These are phyloP conservation scores for Tulasnella sp. DNA, from an alignment of 768 basidiomycete genomes.

Conservation along the genomic window DNA sequence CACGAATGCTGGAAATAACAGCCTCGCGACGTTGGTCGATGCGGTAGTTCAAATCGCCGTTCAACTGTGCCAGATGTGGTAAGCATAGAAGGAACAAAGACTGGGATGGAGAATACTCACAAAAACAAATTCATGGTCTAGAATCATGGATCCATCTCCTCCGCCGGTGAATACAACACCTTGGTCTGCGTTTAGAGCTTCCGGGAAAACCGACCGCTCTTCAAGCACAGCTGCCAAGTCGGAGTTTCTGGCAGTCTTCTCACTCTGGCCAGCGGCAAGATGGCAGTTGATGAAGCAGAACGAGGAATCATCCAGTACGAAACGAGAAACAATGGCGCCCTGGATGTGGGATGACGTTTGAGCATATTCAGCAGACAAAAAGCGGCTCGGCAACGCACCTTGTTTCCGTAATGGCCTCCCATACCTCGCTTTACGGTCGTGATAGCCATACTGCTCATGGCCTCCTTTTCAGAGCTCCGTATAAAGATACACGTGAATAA, in stretches of 20 bases:
- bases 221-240: constrained; percentile 89
- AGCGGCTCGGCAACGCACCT: constrained; percentile 55
- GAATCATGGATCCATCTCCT: constrained; percentile 88
- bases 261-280: constrained; percentile 91
- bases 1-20: constrained; percentile 70
- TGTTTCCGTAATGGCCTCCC: constrained; percentile 92
- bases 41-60: constrained; percentile 96
- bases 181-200: constrained; percentile 50
- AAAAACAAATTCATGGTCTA: constrained; percentile 94
- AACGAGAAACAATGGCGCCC: constrained; percentile 90
- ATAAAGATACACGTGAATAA: constrained; percentile 78
- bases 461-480: constrained; percentile 62
- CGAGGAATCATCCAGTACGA: constrained; percentile 89
- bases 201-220: constrained; percentile 68
- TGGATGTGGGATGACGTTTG: constrained; percentile 42
- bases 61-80: constrained; percentile 54
- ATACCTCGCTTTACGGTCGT: constrained; percentile 89
- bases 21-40: constrained; percentile 90
- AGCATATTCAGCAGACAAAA: not conserved
- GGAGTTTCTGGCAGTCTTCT: constrained; percentile 78
- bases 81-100: not conserved
- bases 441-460: constrained; percentile 70
- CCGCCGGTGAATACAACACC: constrained; percentile 76
- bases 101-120: constrained; percentile 51
- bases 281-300: constrained; percentile 97